phyloP scores from a whole-genome alignment of 1,139 yeast species.

The Schwanniomyces etchellsii region DNA sequence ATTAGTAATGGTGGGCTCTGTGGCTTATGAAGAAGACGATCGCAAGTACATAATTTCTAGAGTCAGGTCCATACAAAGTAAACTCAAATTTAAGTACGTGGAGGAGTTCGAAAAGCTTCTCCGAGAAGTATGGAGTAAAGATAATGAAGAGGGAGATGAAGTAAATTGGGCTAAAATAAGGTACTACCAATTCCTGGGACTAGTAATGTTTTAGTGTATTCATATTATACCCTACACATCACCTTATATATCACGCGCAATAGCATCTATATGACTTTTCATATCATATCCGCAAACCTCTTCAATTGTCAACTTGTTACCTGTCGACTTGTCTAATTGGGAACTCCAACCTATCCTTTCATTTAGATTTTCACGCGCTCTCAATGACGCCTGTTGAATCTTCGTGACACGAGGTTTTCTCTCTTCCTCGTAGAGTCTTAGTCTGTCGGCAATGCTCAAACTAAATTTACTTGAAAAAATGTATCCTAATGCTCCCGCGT shows the following conservation, averaged over 20 bases:
- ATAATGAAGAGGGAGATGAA: constrained; percentile 10
- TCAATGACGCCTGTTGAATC: constrained; percentile 21
- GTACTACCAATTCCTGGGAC: constrained; percentile 15
- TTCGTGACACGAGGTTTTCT: constrained; percentile 21
- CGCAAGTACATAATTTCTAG: constrained; percentile 12
- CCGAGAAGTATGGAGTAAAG: constrained; percentile 13
- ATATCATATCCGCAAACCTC: constrained; percentile 25
- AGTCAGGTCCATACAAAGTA: constrained; percentile 9
- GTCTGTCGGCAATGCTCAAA: constrained; percentile 13
- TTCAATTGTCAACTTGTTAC: constrained; percentile 20
- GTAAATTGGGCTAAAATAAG: constrained; percentile 18
- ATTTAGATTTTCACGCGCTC: constrained; percentile 23
- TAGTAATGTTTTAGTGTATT: constrained; percentile 15
- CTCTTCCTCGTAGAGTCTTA: constrained; percentile 17
- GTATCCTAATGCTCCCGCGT: constrained; percentile 15
- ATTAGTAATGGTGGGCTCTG: constrained; percentile 18
- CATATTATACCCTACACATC: too few species aligned
- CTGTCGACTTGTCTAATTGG: constrained; percentile 10
- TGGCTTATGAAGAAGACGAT: constrained; percentile 11
- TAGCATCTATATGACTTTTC: constrained; percentile 15
- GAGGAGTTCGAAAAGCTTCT: constrained; percentile 14
- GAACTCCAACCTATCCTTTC: constrained; percentile 25
- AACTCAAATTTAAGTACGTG: constrained; percentile 14
- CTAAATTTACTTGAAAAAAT: constrained; percentile 14
- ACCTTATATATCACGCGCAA: too few species aligned